These are phyloP conservation scores for Candida sithepensis DNA, from an alignment of 805 yeast genomes.

Conservation along the genomic window DNA sequence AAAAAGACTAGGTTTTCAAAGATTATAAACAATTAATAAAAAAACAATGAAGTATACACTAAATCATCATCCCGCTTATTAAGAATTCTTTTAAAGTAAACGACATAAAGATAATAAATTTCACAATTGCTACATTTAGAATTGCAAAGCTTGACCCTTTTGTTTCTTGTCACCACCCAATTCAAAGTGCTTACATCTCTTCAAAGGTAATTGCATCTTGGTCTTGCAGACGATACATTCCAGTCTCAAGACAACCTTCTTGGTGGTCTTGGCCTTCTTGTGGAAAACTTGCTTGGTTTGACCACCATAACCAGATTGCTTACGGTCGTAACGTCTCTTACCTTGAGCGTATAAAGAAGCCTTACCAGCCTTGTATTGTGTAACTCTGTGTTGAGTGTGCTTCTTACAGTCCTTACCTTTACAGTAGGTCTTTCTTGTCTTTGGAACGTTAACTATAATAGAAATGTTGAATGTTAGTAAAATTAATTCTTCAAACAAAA, in stretches of 20 bases:
- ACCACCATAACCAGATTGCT: conserved; percentile 99
- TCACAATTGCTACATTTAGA: conserved; percentile 48
- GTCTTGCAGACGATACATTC: conserved; percentile 99
- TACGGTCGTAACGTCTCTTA: conserved; percentile 99
- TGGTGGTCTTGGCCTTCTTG: conserved; percentile 99
- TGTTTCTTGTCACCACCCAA: conserved; percentile 99
- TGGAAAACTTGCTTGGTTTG: conserved; percentile 99
- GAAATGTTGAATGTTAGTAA: conserved; percentile 4
- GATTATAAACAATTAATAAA: not conserved
- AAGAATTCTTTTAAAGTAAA: not conserved
- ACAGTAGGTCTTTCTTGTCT: conserved; percentile 99
- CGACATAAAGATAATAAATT: not conserved
- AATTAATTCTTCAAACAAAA: too few relatives aligned
- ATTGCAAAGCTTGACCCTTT: conserved; percentile 99
- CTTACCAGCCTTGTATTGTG: conserved; percentile 99
- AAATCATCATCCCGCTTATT: not conserved
- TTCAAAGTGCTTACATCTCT: conserved; percentile 99
- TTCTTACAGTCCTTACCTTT: conserved; percentile 98
- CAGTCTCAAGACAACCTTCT: conserved; percentile 98
- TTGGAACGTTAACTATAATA: conserved; percentile 94
- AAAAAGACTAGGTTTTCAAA: not conserved
- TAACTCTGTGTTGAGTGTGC: conserved; percentile 99
- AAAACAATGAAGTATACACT: not conserved
- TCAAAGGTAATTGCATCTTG: conserved; percentile 94
- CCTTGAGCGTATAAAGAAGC: conserved; percentile 99